Percentiles rank a stretch among this genome's conserved stretches.
phyloP scores from a whole-genome alignment of 2,329 filamentous ascomycete genomes.

The Aspergillus texensis region DNA sequence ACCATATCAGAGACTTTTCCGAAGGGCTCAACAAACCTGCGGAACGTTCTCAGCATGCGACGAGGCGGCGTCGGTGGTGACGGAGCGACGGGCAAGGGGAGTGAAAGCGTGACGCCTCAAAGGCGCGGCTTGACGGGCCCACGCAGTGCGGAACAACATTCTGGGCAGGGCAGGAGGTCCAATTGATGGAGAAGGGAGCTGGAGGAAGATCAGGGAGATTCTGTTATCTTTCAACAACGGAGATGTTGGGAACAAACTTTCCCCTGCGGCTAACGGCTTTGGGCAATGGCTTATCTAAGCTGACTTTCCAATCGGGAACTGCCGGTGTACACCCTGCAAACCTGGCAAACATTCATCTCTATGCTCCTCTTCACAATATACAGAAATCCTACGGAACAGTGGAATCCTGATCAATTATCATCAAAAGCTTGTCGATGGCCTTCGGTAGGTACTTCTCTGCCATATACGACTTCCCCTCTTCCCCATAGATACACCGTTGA shows the following conservation, averaged over 20 bases:
- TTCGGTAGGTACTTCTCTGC: not conserved
- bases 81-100: constrained; percentile 65
- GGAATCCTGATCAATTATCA: not conserved
- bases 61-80: constrained; percentile 94
- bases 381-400: not conserved
- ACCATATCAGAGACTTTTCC: constrained; percentile 3
- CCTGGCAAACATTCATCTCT: constrained; percentile 25
- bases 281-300: constrained; percentile 26
- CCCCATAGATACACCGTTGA: not conserved
- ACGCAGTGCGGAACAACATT: constrained; percentile 74
- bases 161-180: constrained; percentile 33
- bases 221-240: constrained; percentile 35
- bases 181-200: constrained; percentile 31
- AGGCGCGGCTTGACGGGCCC: constrained; percentile 63
- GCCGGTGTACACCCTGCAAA: constrained; percentile 38
- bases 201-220: constrained; percentile 23
- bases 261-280: constrained; percentile 32
- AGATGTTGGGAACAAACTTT: constrained; percentile 41
- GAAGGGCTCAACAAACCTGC: constrained; percentile 57
- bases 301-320: constrained; percentile 22
- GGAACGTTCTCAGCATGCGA: constrained; percentile 83
- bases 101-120: constrained; percentile 53
- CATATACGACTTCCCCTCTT: not conserved
- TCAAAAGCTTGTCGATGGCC: not conserved
- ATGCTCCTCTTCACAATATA: not conserved